A percentile compares a stretch with the other conserved stretches of the same genome.
Conservation (phyloP, 2,329 filamentous ascomycete species). For the Teratosphaeria destructans region DNA sequence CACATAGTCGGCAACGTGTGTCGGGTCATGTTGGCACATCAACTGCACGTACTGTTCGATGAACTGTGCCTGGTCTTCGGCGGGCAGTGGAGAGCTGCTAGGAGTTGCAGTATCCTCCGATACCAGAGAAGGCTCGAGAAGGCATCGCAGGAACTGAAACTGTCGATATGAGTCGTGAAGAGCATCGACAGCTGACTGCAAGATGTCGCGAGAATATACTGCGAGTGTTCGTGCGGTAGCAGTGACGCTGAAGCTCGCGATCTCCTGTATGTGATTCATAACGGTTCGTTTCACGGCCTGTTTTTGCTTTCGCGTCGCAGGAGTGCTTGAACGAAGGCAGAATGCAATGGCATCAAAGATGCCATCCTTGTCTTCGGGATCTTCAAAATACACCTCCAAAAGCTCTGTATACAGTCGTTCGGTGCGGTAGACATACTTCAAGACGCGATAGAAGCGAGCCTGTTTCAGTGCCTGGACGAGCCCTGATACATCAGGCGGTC, state of each 20-base stretch:
- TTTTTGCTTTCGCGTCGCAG: slow-evolving; percentile 58
- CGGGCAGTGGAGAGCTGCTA: background rate
- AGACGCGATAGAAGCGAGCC: slow-evolving; percentile 78
- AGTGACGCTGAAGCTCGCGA: slow-evolving; percentile 57
- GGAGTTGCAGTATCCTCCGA: slow-evolving; percentile 14
- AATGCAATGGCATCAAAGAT: slow-evolving; percentile 73
- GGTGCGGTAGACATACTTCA: slow-evolving; percentile 76
- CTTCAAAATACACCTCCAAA: slow-evolving; percentile 73
- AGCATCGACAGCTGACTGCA: slow-evolving; percentile 54
- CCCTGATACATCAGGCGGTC: slow-evolving; percentile 67
- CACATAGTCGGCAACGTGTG: slow-evolving; percentile 78
- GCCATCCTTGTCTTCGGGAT: slow-evolving; percentile 61
- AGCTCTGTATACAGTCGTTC: slow-evolving; percentile 73
- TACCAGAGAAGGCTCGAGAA: slow-evolving; percentile 53
- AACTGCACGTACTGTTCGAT: slow-evolving; percentile 79
- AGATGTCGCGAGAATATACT: slow-evolving; percentile 50
- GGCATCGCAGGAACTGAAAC: slow-evolving; percentile 63
- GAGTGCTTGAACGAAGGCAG: slow-evolving; percentile 56
- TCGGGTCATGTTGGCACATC: slow-evolving; percentile 76
- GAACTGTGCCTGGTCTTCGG: slow-evolving; percentile 42
- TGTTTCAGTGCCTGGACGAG: slow-evolving; percentile 68
- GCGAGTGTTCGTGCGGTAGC: slow-evolving; percentile 57
- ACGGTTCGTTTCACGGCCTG: slow-evolving; percentile 61
- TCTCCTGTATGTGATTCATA: slow-evolving; percentile 51
- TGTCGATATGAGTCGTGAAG: slow-evolving; percentile 54